These are phyloP conservation scores for Vigna radiata DNA, from an alignment of 306 rosid species.

Conservation along the genomic window DNA sequence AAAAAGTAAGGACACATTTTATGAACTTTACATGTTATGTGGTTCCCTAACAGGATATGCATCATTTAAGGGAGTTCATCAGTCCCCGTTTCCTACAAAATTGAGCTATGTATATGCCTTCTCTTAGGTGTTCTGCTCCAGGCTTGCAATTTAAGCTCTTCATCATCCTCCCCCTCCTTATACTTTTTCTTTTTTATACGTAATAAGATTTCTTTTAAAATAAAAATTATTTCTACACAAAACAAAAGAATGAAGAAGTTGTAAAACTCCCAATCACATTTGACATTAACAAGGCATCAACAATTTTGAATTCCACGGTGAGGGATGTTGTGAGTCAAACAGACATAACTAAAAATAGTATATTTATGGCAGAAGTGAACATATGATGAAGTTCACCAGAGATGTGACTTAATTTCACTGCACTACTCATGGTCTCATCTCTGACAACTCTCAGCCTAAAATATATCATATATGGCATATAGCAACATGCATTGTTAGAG, in stretches of 20 bases:
- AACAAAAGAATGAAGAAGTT: constrained; percentile 18
- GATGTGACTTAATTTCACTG: constrained; percentile 11
- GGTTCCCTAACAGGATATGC: no score
- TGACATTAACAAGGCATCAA: not conserved
- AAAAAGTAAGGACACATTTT: not conserved
- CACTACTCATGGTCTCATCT: constrained; percentile 11
- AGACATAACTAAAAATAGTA: not conserved
- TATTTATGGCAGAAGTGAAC: not conserved
- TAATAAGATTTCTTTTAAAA: not conserved
- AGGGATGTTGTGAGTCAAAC: not conserved
- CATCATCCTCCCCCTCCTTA: not conserved
- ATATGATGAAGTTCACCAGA: not conserved
- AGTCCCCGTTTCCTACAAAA: not conserved
- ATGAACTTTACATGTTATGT: not conserved
- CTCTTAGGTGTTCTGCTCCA: not conserved
- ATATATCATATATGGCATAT: constrained; percentile 14
- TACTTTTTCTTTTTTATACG: not conserved
- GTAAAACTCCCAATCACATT: not conserved
- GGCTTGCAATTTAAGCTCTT: not conserved
- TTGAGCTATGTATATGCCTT: not conserved
- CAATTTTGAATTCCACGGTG: not conserved
- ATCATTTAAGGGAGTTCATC: no score
- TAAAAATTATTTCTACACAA: not conserved
- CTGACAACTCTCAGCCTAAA: constrained; percentile 20
- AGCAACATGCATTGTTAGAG: no score